Conservation (phyloP, 768 basidiomycete species). For the Mycena latifolia region DNA sequence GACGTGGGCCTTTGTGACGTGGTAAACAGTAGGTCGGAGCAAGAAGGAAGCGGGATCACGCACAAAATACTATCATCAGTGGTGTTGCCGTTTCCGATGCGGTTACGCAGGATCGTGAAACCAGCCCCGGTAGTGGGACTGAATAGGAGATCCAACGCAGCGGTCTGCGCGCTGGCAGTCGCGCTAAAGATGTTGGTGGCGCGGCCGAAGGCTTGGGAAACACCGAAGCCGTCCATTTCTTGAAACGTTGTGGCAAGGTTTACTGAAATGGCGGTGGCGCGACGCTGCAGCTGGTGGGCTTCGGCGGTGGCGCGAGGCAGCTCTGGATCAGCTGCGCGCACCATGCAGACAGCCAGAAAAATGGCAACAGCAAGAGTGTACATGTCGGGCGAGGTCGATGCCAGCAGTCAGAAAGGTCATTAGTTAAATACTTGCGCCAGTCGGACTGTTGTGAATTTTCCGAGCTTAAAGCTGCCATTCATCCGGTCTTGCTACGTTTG, state of each 20-base stretch:
- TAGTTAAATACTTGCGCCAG: not conserved
- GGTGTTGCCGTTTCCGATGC: slow-evolving; percentile 31
- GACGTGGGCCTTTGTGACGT: slow-evolving; percentile 2
- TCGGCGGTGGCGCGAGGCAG: not conserved
- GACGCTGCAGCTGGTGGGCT: slow-evolving; percentile 5
- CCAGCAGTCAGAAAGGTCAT: too few relatives aligned
- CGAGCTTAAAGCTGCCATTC: not conserved
- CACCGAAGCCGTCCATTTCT: slow-evolving; percentile 29
- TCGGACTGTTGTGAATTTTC: not conserved
- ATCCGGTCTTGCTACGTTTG: too few relatives aligned
- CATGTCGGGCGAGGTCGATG: slow-evolving; percentile 2
- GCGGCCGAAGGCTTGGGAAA: slow-evolving; percentile 29
- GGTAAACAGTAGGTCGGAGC: not conserved
- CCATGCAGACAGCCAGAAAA: not conserved
- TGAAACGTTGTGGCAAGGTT: slow-evolving; percentile 25
- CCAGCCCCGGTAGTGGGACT: slow-evolving; percentile 28
- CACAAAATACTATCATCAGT: slow-evolving; percentile 20
- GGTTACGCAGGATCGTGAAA: slow-evolving; percentile 30
- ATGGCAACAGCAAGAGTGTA: not conserved
- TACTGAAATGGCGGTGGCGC: slow-evolving; percentile 20
- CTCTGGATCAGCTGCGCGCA: not conserved
- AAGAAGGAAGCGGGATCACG: not conserved
- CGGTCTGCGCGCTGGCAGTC: slow-evolving; percentile 20
- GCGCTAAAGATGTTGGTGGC: slow-evolving; percentile 21
- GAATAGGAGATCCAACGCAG: slow-evolving; percentile 26